Conservation (phyloP, 306 rosid species). For the Prunus fruticosa region DNA sequence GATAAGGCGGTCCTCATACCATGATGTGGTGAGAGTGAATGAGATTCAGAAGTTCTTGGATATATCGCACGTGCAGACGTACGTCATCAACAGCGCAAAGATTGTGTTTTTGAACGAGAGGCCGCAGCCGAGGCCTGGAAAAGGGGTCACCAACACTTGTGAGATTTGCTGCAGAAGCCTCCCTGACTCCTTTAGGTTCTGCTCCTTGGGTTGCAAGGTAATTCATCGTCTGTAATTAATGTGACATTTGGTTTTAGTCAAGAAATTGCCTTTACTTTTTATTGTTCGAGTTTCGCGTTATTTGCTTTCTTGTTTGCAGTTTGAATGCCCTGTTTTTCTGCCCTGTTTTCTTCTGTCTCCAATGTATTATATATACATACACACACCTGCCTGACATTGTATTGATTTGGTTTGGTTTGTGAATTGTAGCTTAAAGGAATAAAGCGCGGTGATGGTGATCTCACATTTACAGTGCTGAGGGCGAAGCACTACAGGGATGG, state of each 20-base stretch:
- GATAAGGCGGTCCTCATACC: constrained; percentile 53
- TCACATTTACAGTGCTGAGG: constrained; percentile 33
- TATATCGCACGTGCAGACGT: constrained; percentile 43
- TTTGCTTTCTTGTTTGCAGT: not conserved
- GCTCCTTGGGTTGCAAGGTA: constrained; percentile 60
- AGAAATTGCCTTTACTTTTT: no score
- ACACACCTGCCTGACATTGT: not conserved
- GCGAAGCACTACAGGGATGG: constrained; percentile 19
- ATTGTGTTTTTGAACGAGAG: constrained; percentile 49
- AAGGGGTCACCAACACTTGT: constrained; percentile 50
- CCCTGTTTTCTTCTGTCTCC: not conserved
- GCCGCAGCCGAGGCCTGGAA: constrained; percentile 50
- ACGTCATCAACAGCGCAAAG: constrained; percentile 50
- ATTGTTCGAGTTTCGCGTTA: not conserved
- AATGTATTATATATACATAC: not conserved
- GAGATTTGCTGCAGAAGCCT: constrained; percentile 47
- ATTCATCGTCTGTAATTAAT: no score
- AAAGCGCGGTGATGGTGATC: constrained; percentile 34
- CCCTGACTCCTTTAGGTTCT: constrained; percentile 45
- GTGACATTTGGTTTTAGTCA: no score
- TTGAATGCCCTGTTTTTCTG: not conserved
- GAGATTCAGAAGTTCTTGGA: constrained; percentile 52
- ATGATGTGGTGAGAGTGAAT: constrained; percentile 47
- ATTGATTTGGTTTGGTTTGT: not conserved
- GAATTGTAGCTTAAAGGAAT: constrained; percentile 35